Percentiles rank a stretch among this genome's conserved stretches.
These are phyloP conservation scores for Chloroidium sp. DNA, from an alignment of 163 green algal species.

Conservation along the genomic window DNA sequence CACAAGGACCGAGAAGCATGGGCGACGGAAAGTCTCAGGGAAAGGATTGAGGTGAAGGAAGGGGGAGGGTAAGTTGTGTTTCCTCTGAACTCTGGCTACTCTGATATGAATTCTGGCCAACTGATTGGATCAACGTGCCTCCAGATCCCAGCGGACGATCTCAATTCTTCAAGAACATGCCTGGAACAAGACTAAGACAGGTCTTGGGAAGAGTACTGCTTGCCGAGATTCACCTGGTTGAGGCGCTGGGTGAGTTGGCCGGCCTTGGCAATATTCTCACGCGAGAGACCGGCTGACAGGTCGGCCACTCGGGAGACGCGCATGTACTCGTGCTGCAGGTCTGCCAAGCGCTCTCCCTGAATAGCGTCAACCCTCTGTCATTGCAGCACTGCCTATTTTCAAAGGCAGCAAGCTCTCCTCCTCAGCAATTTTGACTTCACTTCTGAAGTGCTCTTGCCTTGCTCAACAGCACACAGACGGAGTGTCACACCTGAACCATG, in stretches of 20 bases:
- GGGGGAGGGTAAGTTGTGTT: no score
- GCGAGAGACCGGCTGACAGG: constrained; percentile 31
- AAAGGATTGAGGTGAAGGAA: no score
- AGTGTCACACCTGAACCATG: no score
- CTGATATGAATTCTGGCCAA: background rate
- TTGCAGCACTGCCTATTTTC: no score
- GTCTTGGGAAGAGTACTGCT: background rate
- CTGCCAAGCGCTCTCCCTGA: constrained; percentile 27
- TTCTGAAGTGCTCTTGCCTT: no score
- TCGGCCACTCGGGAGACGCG: constrained; percentile 35
- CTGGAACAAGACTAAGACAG: background rate
- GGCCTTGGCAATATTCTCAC: constrained; percentile 39
- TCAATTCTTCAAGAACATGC: background rate
- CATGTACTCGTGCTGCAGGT: constrained; percentile 36
- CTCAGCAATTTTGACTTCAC: no score
- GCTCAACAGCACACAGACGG: no score
- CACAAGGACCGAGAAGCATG: background rate
- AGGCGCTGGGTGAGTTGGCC: constrained; percentile 11
- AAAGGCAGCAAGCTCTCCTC: no score
- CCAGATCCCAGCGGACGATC: background rate
- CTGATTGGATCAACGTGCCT: background rate
- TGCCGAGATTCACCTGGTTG: constrained; percentile 13
- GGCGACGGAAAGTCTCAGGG: background rate
- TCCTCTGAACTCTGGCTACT: no score
- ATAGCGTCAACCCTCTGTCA: background rate